Conservation (phyloP, 1,284 basidiomycete species). For the Butyriboletus appendiculatus region DNA sequence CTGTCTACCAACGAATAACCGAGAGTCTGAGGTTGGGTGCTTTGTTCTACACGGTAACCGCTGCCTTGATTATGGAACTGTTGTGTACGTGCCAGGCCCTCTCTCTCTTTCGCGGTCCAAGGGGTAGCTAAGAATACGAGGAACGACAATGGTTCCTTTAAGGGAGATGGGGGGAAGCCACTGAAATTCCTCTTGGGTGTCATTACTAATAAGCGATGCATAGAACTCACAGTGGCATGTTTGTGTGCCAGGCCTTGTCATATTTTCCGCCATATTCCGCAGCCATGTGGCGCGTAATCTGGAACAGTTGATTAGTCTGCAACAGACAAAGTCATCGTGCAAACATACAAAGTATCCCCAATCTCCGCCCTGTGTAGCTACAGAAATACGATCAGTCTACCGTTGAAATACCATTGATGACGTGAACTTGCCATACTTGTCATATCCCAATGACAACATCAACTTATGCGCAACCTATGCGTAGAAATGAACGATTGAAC, state of each 20-base stretch:
- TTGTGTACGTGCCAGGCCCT: constrained; percentile 34
- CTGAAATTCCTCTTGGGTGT: constrained; percentile 14
- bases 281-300: constrained; percentile 47
- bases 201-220: not conserved
- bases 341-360: constrained; percentile 46
- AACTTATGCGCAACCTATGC: too few relatives aligned
- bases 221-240: constrained; percentile 38
- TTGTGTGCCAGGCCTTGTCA: constrained; percentile 49
- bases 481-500: too few relatives aligned
- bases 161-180: constrained; percentile 22
- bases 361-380: constrained; percentile 57
- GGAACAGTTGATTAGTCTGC: not conserved
- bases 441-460: too few relatives aligned
- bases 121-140: constrained; percentile 32
- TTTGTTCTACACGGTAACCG: constrained; percentile 47
- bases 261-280: constrained; percentile 42
- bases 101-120: constrained; percentile 39
- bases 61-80: constrained; percentile 35
- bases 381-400: not conserved
- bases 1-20: constrained; percentile 58
- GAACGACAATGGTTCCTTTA: constrained; percentile 33
- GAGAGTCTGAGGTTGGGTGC: constrained; percentile 57
- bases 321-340: not conserved
- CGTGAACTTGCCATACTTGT: too few relatives aligned
- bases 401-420: too few relatives aligned